Conservation (phyloP, 1,139 yeast species). For the Taphrina populina region DNA sequence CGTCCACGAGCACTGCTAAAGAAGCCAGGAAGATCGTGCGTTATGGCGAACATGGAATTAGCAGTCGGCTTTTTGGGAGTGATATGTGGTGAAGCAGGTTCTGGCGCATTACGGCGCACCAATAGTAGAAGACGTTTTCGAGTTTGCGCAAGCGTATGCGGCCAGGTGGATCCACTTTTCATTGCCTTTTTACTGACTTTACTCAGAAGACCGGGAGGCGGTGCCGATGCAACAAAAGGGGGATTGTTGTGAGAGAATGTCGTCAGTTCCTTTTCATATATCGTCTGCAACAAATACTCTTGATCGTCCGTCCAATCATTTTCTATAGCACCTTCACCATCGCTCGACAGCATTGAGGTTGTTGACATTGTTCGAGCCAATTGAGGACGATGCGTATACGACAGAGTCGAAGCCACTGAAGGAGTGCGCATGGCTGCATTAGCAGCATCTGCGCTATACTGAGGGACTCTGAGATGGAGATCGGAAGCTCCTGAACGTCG, state of each 20-base stretch:
- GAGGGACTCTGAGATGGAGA: conserved; percentile 25
- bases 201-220: conserved; percentile 25
- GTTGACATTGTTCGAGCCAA: conserved; percentile 30
- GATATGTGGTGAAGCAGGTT: conserved; percentile 23
- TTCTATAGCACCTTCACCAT: conserved; percentile 22
- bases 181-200: conserved; percentile 25
- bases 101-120: conserved; percentile 29
- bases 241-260: conserved; percentile 29
- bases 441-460: conserved; percentile 17
- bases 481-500: conserved; percentile 24
- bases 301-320: conserved; percentile 25
- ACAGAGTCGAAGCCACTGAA: conserved; percentile 29
- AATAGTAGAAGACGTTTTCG: conserved; percentile 23
- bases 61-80: conserved; percentile 18
- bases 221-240: conserved; percentile 26
- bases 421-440: conserved; percentile 31
- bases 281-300: conserved; percentile 6
- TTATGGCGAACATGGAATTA: conserved; percentile 23
- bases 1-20: conserved; percentile 12
- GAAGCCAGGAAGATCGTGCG: conserved; percentile 14
- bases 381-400: conserved; percentile 26
- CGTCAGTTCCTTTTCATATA: conserved; percentile 20
- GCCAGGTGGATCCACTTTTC: conserved; percentile 20
- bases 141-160: conserved; percentile 26
- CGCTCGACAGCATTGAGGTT: conserved; percentile 29